Base-by-base conservation (phyloP, 805 yeast genomes). In the Yarrowia hollandica region DNA sequence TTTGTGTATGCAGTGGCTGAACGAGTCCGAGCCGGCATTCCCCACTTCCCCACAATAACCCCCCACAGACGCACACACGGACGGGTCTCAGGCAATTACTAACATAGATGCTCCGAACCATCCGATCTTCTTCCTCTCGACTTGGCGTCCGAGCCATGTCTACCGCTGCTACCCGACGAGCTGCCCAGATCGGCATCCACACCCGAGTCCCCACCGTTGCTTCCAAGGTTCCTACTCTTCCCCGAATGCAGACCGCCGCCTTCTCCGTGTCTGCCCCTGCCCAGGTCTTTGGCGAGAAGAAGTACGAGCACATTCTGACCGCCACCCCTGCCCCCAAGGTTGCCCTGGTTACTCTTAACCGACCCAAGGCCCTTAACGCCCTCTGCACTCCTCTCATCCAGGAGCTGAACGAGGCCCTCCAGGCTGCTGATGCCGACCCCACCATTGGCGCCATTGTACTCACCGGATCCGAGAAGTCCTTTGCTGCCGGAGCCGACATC, bases 401-500 rank as follows among this genome's bases (percentile, higher is more conserved):
- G 19, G 80, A 76, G 61, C 66, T 76, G 33, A 70, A 73, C 66
- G 67, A 65, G 18, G 79, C 77, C 10, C 64, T 76, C 46, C 44
- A 21, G 22, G 68, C 66, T 18, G 76, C 76, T 5, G 76, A 75
- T 35, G 59, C 66, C 18, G 80, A 72, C 61, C 62, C 63, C 19
- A 65, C 66, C 26, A 67, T 75, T 61, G 80, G 80, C 2, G 80
- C 82, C 6, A 76, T 77, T 37, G 79, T 79, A 12, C 59, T 79
- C 30, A 78, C 82, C 11, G 83, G 83, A 0, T 67, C 68, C 37
- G 73, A 73, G 60, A 69, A 66, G 61, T 82, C 81, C 3, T 79
- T 79, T 63, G 82, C 83, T 33, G 82, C 83, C 8, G 83, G 83
- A 15, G 83, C 83, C 11, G 83, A 79, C 64, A 80, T 79, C 69